Base-by-base conservation (phyloP, 2,329 filamentous ascomycete species). In the Apiospora arundinis region DNA sequence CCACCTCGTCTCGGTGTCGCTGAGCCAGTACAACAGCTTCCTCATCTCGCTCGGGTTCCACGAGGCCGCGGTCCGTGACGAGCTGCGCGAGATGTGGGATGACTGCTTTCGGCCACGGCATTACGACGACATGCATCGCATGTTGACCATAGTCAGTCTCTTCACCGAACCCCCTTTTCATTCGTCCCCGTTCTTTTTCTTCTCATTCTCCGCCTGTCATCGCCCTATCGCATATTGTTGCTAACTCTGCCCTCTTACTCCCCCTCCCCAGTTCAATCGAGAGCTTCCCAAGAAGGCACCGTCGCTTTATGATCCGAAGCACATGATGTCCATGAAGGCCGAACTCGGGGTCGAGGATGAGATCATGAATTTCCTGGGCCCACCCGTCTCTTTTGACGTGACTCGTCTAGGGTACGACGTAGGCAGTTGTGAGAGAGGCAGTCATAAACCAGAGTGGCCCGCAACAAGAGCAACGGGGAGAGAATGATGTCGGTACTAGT, bases 51-150 rank as follows among this genome's bases (percentile, higher is more conserved):
- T 80, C 4, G 78, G 78, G n/a, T 71, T 73, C 37, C 77, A 80
- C 68, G 72, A 72, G 32, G 71, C 72, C 0, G 76, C 75, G 23
- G 71, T 76, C 5, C 77, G 77, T 69, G 73, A 74, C 25, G 73
- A 65, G 18, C 68, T 80, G 69, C 72, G 74, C 7, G 71, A 76
- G 70, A 74, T 70, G 71, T 79, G 77, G 77, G 75, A 75, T 9
- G 73, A 76, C n/a, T 12, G 23, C 28, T 76, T 79, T 75, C 72
- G 72, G 44, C 74, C 74, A 28, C 70, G 78, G 16, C 73, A 79
- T 21, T 80, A 79, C 46, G 78, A 80, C 66, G 78, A 80, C 69
- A 72, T 80, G 71, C 77, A 79, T 69, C 74, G 78, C 40, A 78
- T 79, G 68, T 74, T 78, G 74, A 74, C 75, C 25, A 73, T 78